A percentile compares a stretch with the other conserved stretches of the same genome.
phyloP scores from a whole-genome alignment of 257 asterid species.

The Cynanchum wilfordii region DNA sequence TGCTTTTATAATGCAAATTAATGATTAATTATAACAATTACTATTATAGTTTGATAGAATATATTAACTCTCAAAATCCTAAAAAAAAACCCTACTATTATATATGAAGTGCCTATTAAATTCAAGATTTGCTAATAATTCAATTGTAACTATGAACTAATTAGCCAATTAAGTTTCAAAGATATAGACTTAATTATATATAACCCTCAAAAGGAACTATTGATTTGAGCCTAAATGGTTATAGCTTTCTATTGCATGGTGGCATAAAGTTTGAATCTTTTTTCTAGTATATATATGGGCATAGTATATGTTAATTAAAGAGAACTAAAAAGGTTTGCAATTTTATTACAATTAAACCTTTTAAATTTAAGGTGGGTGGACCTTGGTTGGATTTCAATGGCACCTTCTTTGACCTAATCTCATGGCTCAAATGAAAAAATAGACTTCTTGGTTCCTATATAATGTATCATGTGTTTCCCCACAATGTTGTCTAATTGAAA shows the following conservation, averaged over 20 bases:
- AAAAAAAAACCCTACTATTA: too few relatives aligned
- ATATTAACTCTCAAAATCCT: too few relatives aligned
- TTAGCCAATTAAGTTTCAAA: background rate
- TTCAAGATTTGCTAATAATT: background rate
- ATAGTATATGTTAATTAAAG: constrained; percentile 11
- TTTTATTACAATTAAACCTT: background rate
- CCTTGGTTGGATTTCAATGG: constrained; percentile 9
- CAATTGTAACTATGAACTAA: background rate
- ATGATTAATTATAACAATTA: too few relatives aligned
- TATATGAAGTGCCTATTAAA: too few relatives aligned
- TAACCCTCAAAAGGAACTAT: background rate
- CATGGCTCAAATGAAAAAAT: background rate
- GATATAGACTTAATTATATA: background rate
- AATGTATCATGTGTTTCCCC: constrained; percentile 5
- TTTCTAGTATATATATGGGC: background rate
- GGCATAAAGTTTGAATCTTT: background rate
- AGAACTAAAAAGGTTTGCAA: constrained; percentile 12
- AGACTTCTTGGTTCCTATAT: background rate
- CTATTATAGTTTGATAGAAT: too few relatives aligned
- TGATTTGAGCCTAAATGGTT: background rate
- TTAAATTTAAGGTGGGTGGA: constrained; percentile 5
- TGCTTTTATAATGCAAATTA: too few relatives aligned
- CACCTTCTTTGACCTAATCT: constrained; percentile 3
- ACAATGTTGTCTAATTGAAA: background rate
- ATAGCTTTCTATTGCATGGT: background rate